Base-by-base conservation (phyloP, 2,329 filamentous ascomycete genomes). In the Pseudogymnoascus sp. region DNA sequence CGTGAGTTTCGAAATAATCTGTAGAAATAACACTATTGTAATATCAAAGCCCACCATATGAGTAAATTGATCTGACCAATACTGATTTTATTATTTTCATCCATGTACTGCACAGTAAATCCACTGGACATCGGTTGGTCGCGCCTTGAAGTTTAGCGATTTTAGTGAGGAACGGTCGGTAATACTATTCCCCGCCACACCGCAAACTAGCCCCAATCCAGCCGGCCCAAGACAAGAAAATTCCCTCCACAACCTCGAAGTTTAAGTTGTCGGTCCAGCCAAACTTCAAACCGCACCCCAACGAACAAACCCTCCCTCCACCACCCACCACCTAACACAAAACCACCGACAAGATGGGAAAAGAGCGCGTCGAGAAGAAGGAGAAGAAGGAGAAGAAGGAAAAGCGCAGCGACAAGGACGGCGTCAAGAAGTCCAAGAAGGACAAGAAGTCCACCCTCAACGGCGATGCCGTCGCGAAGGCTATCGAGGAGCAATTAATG, bases 301-400 rank as follows among this genome's bases (percentile, higher is more conserved):
- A 43, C 62, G 45, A 63, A 48, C 28, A 60, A 19, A 61, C 31
- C 45, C 45, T 61, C 31, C 31, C 31, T 63, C 41, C 62, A 63
- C 41, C 28, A 36, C 62, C 62, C 57, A 61, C 31, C 16, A 36
- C 31, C 57, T 43, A 43, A 43, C 61, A 62, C 21, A 48, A 37
- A 62, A 62, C 25, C 19, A 65, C 64, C 14, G 67, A 75, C 69
- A 75, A 75, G 65, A 74, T 75, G 67, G 76, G 76, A 71, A 75
- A 76, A 73, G 76, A 77, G 45, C 61, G 51, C 28, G 57, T 37
- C 36, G 82, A 83, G 36, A 89, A 90, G 81, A 89, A 86, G 77
- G 80, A 81, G 14, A 79, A 79, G 72, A 83, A 83, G 73, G 80
- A 83, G 48, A 90, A 90, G 83, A 89, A 90, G 80, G 86, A 90